Base-by-base conservation (phyloP, 495 filamentous ascomycete species). In the Oidiodendron maius region DNA sequence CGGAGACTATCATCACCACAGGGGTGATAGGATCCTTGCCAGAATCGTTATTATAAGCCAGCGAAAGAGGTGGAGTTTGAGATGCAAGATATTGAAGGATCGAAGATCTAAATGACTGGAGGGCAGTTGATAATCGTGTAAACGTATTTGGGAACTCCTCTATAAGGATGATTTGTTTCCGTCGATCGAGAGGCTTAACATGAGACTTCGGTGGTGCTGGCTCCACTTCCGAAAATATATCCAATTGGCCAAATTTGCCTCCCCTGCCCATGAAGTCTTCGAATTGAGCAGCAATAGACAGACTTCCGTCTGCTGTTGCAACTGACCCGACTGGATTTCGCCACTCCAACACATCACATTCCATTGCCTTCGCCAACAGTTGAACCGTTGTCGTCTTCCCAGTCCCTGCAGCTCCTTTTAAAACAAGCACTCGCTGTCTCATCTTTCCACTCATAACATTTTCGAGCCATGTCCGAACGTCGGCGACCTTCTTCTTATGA, bases 61-160 rank as follows among this genome's bases (percentile, higher is more conserved):
- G 41, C 4, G 50, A 38, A 24, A 74, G 57, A 2, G 72, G 62
- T 3, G 74, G 76, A 2, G 69, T 72, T 54, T 76, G 79, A 30
- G 70, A 67, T 3, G 83, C 84, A 26, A 96, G 67, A 60, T 84
- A 93, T 46, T 83, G 77, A 28, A 86, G 67, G 20, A 99, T 71
- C 12, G 86, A 75, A 35, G 78, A 72, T 46, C 88, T 77, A 63
- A 99, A 97, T 0, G 86, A 73, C 43, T 76, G 71, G 32, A 96
- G 62, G 45, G 76, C 72, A 13, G 75, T 74, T 10, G 85, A 86
- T 0, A 77, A 82, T 35, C 79, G 75, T 18, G 77, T 76, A 50
- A 90, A 82, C 0, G 86, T 84, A 55, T 86, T 89, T 1, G 94
- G 94, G 61, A 96, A 96, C 61, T 99, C 94, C 71, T 99, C 94